Conservation (phyloP, 495 filamentous ascomycete genomes). For the Baudoinia panamericana region DNA sequence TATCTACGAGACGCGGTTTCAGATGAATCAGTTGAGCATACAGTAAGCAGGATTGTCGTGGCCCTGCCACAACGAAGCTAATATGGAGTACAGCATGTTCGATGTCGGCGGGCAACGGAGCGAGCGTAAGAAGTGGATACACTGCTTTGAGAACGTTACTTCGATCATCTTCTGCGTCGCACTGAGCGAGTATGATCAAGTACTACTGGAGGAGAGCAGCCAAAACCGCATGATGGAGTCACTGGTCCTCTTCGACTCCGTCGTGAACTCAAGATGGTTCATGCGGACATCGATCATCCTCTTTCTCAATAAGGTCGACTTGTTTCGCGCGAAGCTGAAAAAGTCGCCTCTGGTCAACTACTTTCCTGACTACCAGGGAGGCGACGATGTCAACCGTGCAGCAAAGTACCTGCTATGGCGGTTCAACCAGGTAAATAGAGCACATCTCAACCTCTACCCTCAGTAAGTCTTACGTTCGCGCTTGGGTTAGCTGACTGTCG, state of each 20-base stretch:
- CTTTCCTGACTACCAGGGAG: conserved; percentile 95
- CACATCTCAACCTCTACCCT: conserved; percentile 90
- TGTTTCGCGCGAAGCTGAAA: conserved; percentile 87
- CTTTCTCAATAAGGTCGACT: conserved; percentile 96
- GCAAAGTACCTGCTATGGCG: conserved; percentile 97
- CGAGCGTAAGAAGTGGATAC: conserved; percentile 99
- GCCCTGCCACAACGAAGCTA: too few relatives aligned
- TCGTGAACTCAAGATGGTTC: conserved; percentile 98
- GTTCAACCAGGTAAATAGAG: conserved; percentile 96
- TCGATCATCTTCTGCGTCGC: conserved; percentile 99
- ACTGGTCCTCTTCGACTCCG: conserved; percentile 92
- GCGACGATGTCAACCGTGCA: conserved; percentile 92
- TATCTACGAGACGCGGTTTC: conserved; percentile 96
- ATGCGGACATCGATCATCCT: conserved; percentile 97
- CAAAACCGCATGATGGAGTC: conserved; percentile 99
- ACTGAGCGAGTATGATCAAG: conserved; percentile 96
- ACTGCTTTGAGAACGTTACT: conserved; percentile 98
- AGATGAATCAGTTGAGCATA: conserved; percentile 96
- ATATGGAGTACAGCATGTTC: conserved; percentile 64
- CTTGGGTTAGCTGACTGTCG: neutral
- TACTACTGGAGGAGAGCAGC: conserved; percentile 89
- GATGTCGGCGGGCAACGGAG: conserved; percentile 95
- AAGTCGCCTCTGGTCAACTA: conserved; percentile 82
- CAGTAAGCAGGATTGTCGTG: conserved; percentile 59
- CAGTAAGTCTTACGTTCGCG: conserved; percentile 53